phyloP scores from a whole-genome alignment of 2,329 filamentous ascomycete genomes.

The Arthrinium phaeospermum region DNA sequence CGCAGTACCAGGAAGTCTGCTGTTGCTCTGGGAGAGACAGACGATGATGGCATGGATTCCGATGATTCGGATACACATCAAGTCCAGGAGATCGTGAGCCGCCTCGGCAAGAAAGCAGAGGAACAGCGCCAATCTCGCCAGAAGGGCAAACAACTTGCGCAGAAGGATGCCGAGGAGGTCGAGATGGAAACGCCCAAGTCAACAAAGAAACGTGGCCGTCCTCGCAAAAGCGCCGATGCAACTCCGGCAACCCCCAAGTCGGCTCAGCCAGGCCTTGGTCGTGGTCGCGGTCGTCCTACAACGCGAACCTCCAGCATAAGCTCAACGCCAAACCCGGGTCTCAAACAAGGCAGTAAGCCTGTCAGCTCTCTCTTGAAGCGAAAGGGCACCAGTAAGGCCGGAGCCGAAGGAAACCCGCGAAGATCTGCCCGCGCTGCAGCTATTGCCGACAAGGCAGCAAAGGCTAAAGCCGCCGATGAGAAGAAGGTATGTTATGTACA shows the following conservation, averaged over 20 bases:
- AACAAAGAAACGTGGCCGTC: constrained; percentile 10
- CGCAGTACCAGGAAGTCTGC: background rate
- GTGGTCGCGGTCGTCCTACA: background rate
- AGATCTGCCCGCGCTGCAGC: constrained; percentile 18
- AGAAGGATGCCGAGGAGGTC: background rate
- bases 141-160: background rate
- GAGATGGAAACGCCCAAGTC: background rate
- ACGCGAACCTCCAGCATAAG: background rate
- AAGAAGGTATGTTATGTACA: background rate
- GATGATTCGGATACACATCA: background rate
- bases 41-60: background rate
- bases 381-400: background rate
- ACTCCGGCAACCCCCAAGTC: background rate
- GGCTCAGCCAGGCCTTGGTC: background rate
- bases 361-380: background rate
- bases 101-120: background rate
- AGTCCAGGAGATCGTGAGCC: background rate
- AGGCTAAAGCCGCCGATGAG: background rate
- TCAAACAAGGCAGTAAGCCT: background rate
- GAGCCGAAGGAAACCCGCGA: background rate
- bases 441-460: background rate
- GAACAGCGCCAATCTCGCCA: background rate
- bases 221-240: background rate
- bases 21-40: background rate
- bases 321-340: background rate